Percentiles rank a stretch among this genome's conserved stretches.
Conservation (phyloP, 2,329 filamentous ascomycete species). For the Aspergillus floridensis region DNA sequence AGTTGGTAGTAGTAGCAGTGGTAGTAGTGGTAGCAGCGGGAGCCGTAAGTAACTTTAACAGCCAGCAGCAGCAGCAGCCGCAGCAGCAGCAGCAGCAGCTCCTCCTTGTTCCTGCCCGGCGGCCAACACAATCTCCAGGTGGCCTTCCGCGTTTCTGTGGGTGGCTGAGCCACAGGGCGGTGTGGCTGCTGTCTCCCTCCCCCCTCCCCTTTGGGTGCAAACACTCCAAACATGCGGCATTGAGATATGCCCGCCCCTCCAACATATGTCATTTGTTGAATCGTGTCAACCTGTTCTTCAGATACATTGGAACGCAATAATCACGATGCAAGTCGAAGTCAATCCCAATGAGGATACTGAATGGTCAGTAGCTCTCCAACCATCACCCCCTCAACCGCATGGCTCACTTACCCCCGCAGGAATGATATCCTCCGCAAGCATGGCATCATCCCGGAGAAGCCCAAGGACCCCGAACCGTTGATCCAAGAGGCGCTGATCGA, state of each 20-base stretch:
- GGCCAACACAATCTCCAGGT: constrained; percentile 34
- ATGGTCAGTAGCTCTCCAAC: constrained; percentile 59
- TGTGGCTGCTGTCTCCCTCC: constrained; percentile 17
- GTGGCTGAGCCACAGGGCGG: constrained; percentile 23
- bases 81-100: constrained; percentile 17
- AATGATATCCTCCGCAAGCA: constrained; percentile 98
- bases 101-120: constrained; percentile 13
- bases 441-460: constrained; percentile 95
- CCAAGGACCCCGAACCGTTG: constrained; percentile 88
- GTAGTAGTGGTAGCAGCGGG: too few relatives aligned
- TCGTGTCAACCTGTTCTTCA: background rate
- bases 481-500: constrained; percentile 92
- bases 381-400: constrained; percentile 8
- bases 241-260: background rate
- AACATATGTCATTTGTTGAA: background rate
- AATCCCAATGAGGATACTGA: constrained; percentile 97
- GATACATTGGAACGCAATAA: background rate
- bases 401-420: constrained; percentile 53
- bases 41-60: background rate
- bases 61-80: background rate
- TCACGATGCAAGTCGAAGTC: constrained; percentile 70
- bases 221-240: constrained; percentile 42
- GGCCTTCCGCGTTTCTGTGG: constrained; percentile 39
- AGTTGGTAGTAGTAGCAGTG: too few relatives aligned
- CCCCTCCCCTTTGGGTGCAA: constrained; percentile 25